Conservation (phyloP, 306 rosid species). For the Crotalaria pallida region DNA sequence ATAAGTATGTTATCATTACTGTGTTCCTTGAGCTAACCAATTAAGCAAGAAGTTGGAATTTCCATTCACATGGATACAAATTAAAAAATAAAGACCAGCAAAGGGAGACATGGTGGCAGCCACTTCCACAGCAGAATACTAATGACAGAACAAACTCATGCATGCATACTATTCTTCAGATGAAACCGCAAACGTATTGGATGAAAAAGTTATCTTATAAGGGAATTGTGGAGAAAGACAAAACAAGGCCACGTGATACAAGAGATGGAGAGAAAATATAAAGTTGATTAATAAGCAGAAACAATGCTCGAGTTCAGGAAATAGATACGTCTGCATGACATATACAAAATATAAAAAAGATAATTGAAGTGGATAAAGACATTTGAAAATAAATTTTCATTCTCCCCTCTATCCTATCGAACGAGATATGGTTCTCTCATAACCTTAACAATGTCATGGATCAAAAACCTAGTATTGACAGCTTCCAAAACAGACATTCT, state of each 20-base stretch:
- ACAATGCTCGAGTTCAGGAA: background rate
- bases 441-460: background rate
- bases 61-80: background rate
- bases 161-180: background rate
- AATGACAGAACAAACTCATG: background rate
- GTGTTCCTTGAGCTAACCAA: slow-evolving; percentile 5
- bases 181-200: background rate
- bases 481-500: background rate
- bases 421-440: background rate
- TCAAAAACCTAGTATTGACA: background rate
- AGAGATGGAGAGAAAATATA: background rate
- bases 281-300: background rate
- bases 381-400: background rate
- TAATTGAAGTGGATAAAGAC: background rate
- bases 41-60: background rate
- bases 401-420: background rate
- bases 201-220: slow-evolving; percentile 1
- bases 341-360: too few relatives aligned
- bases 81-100: background rate
- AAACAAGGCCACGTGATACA: background rate
- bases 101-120: background rate
- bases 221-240: background rate
- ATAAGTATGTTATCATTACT: background rate
- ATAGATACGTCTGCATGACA: too few relatives aligned
- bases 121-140: background rate